These are phyloP conservation scores for Mallotus japonicus DNA, from an alignment of 441 rosid genomes.

Conservation along the genomic window DNA sequence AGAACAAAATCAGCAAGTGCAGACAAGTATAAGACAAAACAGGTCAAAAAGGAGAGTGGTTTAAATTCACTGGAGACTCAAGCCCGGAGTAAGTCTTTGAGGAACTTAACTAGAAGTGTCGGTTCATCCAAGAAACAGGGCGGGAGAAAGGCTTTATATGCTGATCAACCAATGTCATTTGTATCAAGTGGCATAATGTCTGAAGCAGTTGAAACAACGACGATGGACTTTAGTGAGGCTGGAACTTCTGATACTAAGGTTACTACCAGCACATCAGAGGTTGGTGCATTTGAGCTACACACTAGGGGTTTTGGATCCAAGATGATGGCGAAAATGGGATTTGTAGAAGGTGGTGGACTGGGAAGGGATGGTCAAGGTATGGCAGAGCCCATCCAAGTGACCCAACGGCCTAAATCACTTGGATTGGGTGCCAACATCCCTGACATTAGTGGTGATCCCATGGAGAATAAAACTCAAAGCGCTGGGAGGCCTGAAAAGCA, in stretches of 20 bases:
- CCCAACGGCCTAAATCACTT: conserved; percentile 83
- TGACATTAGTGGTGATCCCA: conserved; percentile 30
- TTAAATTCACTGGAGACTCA: conserved; percentile 6
- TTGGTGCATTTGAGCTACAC: conserved; percentile 83
- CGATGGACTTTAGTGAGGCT: conserved; percentile 29
- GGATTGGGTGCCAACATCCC: conserved; percentile 75
- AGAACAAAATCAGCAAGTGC: conserved; percentile 35
- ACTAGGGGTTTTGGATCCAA: conserved; percentile 96
- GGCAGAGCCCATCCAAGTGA: conserved; percentile 70
- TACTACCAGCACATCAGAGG: conserved; percentile 33
- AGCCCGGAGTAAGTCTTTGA: conserved; percentile 30
- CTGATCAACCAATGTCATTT: conserved; percentile 74
- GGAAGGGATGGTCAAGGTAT: conserved; percentile 91
- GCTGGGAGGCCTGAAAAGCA: conserved; percentile 17
- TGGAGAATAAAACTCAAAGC: conserved; percentile 24
- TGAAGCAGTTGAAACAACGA: conserved; percentile 37
- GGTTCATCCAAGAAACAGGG: conserved; percentile 31
- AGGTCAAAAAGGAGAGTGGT: conserved; percentile 26
- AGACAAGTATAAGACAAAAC: conserved; percentile 34
- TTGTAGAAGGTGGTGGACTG: conserved; percentile 72
- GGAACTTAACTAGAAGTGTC: conserved; percentile 24
- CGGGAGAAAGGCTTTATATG: conserved; percentile 47
- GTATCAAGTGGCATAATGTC: conserved; percentile 68
- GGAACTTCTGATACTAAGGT: conserved; percentile 35
- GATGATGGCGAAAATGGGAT: conserved; percentile 98